Evolutionary conservation across 208 protist genomes (phyloP), one percentile per base, ranked within the genome.

Genomic region (Crithidia fasciculata): DNA sequence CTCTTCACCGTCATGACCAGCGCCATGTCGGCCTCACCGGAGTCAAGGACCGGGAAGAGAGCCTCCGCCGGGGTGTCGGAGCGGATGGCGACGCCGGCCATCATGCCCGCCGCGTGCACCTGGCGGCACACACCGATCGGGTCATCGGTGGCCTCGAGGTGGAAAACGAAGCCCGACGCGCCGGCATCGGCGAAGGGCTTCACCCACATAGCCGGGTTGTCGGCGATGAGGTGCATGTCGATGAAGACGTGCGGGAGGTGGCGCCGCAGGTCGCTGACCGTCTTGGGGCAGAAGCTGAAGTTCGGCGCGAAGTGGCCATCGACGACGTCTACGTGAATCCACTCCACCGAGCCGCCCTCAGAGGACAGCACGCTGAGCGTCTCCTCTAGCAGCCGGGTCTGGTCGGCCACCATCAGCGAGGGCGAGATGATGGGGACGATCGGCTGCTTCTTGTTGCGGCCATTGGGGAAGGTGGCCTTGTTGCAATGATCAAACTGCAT

Each of bases 1-100:
- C 98, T 98, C 76, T 99, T 97, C 16, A 99, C 98, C 5, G 97
- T 99, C 98, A 99, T 99, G 52, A 99, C 84, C 44, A 99, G 91
- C 49, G 99, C 89, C 85, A 99, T 98, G 81, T 99, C 97, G 8
- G 99, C 77, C 16, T 97, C 81, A 80, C 88, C 93, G 50, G 85
- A 68, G 50, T 92, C 78, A 12, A 95, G 58, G 28, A 95, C 88
- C n/a, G 80, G 80, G 53, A 78, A 74, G 4, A 88, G 74, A 15
- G 74, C 80, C 56, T 82, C 82, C 3, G 56, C 72, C 4, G 69
- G 69, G 3, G 98, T 99, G 28, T 94, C 84, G 49, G 96, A 95
- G 81, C 99, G 99, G 12, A 99, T 63, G 16, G 96, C 90, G 8
- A 99, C 81, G 4, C 97, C 98, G 15, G 89, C 93, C 78, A 96